Evolutionary conservation across 2,329 filamentous ascomycete genomes (phyloP), one percentile per base, ranked within the genome.

Genomic region (Penicillium brevicompactum): DNA sequence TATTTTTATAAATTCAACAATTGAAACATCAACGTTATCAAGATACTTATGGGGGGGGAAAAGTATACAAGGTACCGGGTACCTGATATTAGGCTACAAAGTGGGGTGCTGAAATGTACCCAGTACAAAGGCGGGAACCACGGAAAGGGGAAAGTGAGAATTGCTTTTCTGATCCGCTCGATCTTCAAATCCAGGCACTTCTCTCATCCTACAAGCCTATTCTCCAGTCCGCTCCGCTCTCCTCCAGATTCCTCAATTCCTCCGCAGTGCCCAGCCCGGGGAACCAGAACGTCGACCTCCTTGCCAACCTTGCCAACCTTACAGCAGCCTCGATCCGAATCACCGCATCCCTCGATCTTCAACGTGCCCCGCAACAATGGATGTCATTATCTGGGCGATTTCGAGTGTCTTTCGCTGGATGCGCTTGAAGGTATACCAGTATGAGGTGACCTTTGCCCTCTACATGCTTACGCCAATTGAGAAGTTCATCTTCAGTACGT

Each of bases 391-490:
- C 57, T 72, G 71, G 63, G 49, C 70, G 57, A 75, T 83, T 10
- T 78, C 80, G 24, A 76, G 77, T 31, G 72, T 95, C 67, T 84
- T 90, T 62, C 87, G 88, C 74, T 97, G 92, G 91, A 82, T 97
- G 64, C 87, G 92, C 76, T 85, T 92, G 76, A 99, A 99, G 83
- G 87, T 92, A 74, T 97, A 97, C 81, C 94, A 97, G 81, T 92
- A 97, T 73, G 94, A 99, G 79, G 93, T 97, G 74, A 97, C 93
- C 11, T 94, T 95, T 76, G 89, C 90, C 58, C 84, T 97, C 24
- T 97, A 99, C 82, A 97, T 99, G 90, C 88, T 97, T 67, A 97
- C 92, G 37, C 89, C 92, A 1, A 92, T 89, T 49, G 94, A 99
- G 81, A 96, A 96, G 76, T 93, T 96, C 77, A 88, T 96, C 67